Base-by-base conservation (phyloP, 1,284 basidiomycete genomes). In the Laetiporus sulphureus region DNA sequence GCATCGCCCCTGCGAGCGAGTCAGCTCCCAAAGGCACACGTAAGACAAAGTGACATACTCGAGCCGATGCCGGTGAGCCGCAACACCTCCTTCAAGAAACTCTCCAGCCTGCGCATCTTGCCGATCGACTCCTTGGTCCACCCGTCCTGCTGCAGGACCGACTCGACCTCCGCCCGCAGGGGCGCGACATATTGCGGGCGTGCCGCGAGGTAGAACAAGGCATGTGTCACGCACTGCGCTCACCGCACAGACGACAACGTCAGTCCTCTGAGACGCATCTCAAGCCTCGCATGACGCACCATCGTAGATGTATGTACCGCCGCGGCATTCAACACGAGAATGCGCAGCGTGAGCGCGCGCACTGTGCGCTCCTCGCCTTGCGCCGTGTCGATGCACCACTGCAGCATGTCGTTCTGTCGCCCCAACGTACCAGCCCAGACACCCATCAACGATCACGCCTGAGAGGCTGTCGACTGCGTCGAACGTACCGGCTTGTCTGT, bases 321-420 rank as follows among this genome's bases (percentile, higher is more conserved):
- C 13, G 25, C 25, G 13, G 13, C 7, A 13, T 27, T 27, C 8
- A 13, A 7, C 13, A 27, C 25, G 25, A 27, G 25, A 7, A 27
- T 13, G 25, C 69, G 62, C 36, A 65, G 55, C 41, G 53, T 65
- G 36, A 61, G 57, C 38, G 55, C 59, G 21, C 47, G 59, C 36
- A 61, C 52, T 37, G 54, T 64, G 45, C 50, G 56, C 21, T 61
- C 58, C 31, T 56, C 57, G 29, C 50, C 59, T 38, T 46, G 49
- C 13, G 64, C 62, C 13, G 58, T 58, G 15, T 66, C 65, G 51
- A 72, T 60, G n/a, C 72, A 52, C 69, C 71, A 72, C 19, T 61
- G 59, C 8, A 74, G 55, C 59, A 71, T 53, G 50, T 72, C 69
- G 36, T 63, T 63, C 67, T 71, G 40, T 10, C 11, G n/a, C n/a